Percentiles rank a stretch among this genome's conserved stretches.
These are phyloP conservation scores for Pisolithus tinctorius DNA, from an alignment of 768 basidiomycete species.

Conservation along the genomic window DNA sequence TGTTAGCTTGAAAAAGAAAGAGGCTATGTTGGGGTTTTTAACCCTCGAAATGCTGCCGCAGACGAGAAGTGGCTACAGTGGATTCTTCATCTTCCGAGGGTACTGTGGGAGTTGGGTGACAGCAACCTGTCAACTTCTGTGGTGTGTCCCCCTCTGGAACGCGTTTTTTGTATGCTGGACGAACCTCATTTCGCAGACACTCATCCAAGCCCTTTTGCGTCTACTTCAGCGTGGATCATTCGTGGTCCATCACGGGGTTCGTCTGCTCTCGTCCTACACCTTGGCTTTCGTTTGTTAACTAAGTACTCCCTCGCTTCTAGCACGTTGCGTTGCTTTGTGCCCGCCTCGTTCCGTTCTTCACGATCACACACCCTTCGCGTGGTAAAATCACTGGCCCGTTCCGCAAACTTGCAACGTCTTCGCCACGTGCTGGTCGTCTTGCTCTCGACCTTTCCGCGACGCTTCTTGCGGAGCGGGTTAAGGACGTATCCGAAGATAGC, in stretches of 20 bases:
- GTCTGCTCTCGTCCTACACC: constrained; percentile 13
- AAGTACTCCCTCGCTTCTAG: constrained; percentile 28
- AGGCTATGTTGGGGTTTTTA: constrained; percentile 46
- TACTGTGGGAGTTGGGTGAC: constrained; percentile 77
- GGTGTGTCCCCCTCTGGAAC: constrained; percentile 33
- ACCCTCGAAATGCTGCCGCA: constrained; percentile 22
- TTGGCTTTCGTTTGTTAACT: constrained; percentile 5
- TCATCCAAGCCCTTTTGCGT: constrained; percentile 60
- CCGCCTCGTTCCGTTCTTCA: constrained; percentile 67
- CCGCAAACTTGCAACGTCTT: constrained; percentile 46
- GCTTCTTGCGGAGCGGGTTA: constrained; percentile 16
- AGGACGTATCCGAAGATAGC: constrained; percentile 1
- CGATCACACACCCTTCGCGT: constrained; percentile 64
- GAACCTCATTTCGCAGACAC: constrained; percentile 29
- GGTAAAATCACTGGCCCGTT: constrained; percentile 77
- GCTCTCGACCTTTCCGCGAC: constrained; percentile 55
- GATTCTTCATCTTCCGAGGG: constrained; percentile 70
- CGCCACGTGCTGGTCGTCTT: constrained; percentile 41
- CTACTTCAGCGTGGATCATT: constrained; percentile 48
- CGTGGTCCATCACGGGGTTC: constrained; percentile 38
- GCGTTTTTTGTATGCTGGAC: constrained; percentile 2
- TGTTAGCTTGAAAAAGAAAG: constrained; percentile 54
- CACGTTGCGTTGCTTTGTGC: constrained; percentile 22
- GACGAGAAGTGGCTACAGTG: constrained; percentile 47
- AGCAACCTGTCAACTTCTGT: constrained; percentile 52